Conservation (phyloP, 2,329 filamentous ascomycete genomes). For the Exserohilum rostratum region DNA sequence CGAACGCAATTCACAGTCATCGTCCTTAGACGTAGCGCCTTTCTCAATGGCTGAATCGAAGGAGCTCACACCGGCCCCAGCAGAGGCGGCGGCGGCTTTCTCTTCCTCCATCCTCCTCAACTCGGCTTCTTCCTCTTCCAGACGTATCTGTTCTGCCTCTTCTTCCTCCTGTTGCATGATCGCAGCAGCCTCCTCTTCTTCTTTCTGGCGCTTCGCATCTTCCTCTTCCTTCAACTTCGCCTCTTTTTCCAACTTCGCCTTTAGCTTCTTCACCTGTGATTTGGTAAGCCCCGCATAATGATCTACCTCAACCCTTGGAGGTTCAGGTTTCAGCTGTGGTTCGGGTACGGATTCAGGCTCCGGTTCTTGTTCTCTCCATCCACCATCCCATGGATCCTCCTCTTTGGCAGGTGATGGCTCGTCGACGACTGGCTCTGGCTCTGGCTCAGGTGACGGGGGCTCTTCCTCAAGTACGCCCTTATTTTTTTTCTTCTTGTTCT, state of each 20-base stretch:
- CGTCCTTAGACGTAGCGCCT: neutral
- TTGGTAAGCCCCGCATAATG: constrained; percentile 39
- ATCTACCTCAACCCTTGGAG: constrained; percentile 49
- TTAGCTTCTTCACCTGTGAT: constrained; percentile 37
- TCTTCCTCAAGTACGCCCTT: constrained; percentile 33
- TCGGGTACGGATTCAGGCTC: constrained; percentile 27
- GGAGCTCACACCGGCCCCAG: neutral
- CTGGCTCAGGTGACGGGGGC: constrained; percentile 15
- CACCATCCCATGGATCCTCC: neutral
- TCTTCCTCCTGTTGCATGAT: constrained; percentile 26
- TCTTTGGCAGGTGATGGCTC: neutral
- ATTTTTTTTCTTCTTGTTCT: constrained; percentile 48
- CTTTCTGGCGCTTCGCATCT: constrained; percentile 23
- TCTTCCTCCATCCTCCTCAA: constrained; percentile 4
- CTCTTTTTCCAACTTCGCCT: constrained; percentile 46
- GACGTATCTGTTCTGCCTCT: constrained; percentile 33
- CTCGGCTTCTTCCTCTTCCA: constrained; percentile 33
- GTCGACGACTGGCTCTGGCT: neutral
- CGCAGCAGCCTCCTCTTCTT: constrained; percentile 30
- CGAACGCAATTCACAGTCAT: neutral
- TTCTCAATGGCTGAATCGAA: neutral
- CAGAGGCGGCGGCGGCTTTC: neutral
- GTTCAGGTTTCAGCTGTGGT: constrained; percentile 28
- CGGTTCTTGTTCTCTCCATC: neutral
- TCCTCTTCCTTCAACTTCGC: constrained; percentile 22